Base-by-base conservation (phyloP, 371 early-diverging fungal species). In the Syncephalastrum contaminatum region DNA sequence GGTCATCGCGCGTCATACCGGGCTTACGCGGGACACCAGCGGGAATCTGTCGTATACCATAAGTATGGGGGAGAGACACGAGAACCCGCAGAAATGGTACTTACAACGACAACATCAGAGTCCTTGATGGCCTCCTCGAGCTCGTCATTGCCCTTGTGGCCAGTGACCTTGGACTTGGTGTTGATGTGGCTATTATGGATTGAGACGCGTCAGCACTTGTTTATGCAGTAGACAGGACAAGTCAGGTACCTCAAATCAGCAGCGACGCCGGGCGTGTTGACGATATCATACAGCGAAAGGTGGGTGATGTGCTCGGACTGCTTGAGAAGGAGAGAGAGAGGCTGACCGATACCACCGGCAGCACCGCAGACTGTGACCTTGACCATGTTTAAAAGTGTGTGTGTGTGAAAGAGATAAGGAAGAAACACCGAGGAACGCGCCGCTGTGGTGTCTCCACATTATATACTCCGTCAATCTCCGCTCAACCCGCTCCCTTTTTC, bases 311-410 rank as follows among this genome's bases (percentile, higher is more conserved):
- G 54, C n/a, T 82, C 75, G 57, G 89, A 87, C 51, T 86, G 82
- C 82, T 93, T 93, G 69, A 95, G 68, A 48, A 95, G 77, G 43
- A 95, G 75, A 44, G 95, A 92, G 48, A 95, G 77, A 53, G 95
- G 93, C 78, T 95, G 93, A 60, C 93, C 95, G 67, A 95, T 95
- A 72, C 95, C 95, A 68, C 95, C 95, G 56, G 94, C 89, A 47
- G 94, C 89, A 63, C 89, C 89, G 56, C 87, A 82, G 36, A 89
- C 92, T 53, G 89, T 84, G 48, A 91, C 92, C 73, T 91, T 91
- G 58, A 84, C 80, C 73, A 81, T 75, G 48, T 53, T 70, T 43
- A 10, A 30, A 10, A 1, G 36, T 5, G 10, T 5, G 10, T 30
- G 36, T 30, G 36, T 30, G 36, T 30, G 36, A 30, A 30, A 30